Evolutionary conservation across 208 protist species (phyloP).

Genomic region (Wallacemonas sp.): DNA sequence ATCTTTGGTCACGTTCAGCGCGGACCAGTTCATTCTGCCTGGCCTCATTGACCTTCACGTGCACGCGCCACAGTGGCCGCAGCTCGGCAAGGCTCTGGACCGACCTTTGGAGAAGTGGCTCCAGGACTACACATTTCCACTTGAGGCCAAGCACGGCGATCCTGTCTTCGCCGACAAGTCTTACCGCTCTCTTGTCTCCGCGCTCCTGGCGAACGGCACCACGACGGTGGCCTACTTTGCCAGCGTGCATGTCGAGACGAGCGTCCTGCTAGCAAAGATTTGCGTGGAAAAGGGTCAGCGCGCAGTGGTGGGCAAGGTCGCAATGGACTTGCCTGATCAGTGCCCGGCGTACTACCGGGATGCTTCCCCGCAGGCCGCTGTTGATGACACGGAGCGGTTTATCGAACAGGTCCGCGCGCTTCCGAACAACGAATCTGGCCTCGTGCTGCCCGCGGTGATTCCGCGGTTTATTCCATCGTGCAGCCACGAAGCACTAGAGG

Average conservation of each 20-base stretch:
- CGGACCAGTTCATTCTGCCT: conserved; percentile 72
- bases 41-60: conserved; percentile 95
- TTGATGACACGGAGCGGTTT: conserved; percentile 70
- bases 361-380: conserved; percentile 50
- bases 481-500: conserved; percentile 72
- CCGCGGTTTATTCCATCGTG: conserved; percentile 95
- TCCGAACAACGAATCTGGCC: conserved; percentile 38
- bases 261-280: conserved; percentile 72
- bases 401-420: conserved; percentile 53
- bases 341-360: conserved; percentile 92
- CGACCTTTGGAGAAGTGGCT: conserved; percentile 91
- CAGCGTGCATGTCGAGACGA: conserved; percentile 86
- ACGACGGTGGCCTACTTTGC: conserved; percentile 93
- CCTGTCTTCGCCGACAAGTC: conserved; percentile 63
- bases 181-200: conserved; percentile 74
- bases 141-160: conserved; percentile 88
- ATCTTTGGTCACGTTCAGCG: conserved; percentile 35
- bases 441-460: conserved; percentile 87
- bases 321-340: conserved; percentile 86
- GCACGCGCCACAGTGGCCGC: conserved; percentile 93
- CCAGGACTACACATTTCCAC: conserved; percentile 91
- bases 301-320: conserved; percentile 90
- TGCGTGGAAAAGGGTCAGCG: conserved; percentile 84
- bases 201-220: conserved; percentile 84
- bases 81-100: conserved; percentile 87